These are phyloP conservation scores for Hyparrhenia diplandra DNA, from an alignment of 176 grass and related monocot species.

Conservation along the genomic window DNA sequence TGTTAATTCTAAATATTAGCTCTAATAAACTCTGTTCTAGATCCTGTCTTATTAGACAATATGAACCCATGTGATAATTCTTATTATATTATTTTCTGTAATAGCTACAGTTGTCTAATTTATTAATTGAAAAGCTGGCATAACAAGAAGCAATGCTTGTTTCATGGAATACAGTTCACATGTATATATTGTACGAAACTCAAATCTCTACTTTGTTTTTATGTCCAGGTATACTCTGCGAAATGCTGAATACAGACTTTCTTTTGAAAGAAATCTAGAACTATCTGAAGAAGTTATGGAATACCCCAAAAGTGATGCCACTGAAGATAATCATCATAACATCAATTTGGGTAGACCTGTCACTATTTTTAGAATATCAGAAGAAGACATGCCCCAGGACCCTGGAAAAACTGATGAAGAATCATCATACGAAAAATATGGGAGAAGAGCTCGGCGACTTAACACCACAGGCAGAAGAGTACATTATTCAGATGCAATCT, in stretches of 20 bases:
- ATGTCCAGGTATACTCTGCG: slow-evolving; percentile 73
- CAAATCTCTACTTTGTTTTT: slow-evolving; percentile 6
- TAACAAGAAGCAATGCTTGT: background rate
- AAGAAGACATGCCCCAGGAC: slow-evolving; percentile 35
- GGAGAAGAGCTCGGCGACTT: slow-evolving; percentile 55
- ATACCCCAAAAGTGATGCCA: slow-evolving; percentile 31
- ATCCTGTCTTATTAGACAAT: background rate
- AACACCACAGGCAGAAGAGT: slow-evolving; percentile 65
- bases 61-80: slow-evolving; percentile 5
- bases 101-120: background rate
- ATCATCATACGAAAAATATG: slow-evolving; percentile 35
- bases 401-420: slow-evolving; percentile 39
- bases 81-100: slow-evolving; percentile 3
- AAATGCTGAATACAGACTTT: slow-evolving; percentile 94
- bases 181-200: background rate
- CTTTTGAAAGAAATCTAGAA: slow-evolving; percentile 87
- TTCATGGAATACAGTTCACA: background rate
- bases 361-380: slow-evolving; percentile 47
- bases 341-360: slow-evolving; percentile 47
- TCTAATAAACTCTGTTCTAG: background rate
- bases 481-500: slow-evolving; percentile 72
- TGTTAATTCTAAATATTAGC: background rate
- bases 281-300: slow-evolving; percentile 59
- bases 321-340: slow-evolving; percentile 38
- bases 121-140: background rate